These are phyloP conservation scores for Geotrichum klebahnii DNA, from an alignment of 1,139 yeast species.

Conservation along the genomic window DNA sequence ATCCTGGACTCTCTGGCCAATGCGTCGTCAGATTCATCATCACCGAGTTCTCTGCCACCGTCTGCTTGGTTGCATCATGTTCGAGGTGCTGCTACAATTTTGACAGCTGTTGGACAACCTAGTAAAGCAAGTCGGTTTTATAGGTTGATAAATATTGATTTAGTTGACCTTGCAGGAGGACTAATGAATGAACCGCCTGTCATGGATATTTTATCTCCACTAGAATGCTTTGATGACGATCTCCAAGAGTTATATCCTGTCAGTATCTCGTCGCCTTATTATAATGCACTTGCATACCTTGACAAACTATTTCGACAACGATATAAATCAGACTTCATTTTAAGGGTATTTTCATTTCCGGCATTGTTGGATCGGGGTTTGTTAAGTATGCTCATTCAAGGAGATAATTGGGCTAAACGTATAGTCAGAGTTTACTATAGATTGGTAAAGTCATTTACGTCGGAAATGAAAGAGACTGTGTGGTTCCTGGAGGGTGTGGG, in stretches of 20 bases:
- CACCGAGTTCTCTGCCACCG: slow-evolving; percentile 61
- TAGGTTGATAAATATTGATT: slow-evolving; percentile 51
- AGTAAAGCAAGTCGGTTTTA: slow-evolving; percentile 55
- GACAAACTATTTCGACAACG: slow-evolving; percentile 76
- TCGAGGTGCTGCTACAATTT: slow-evolving; percentile 91
- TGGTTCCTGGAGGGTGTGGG: slow-evolving; percentile 95
- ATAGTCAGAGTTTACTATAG: slow-evolving; percentile 86
- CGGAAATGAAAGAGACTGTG: slow-evolving; percentile 80
- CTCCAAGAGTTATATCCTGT: slow-evolving; percentile 84
- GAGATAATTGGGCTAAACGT: slow-evolving; percentile 82
- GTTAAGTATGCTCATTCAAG: slow-evolving; percentile 69
- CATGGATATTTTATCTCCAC: slow-evolving; percentile 36
- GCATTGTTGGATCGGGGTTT: slow-evolving; percentile 80
- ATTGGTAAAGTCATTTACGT: slow-evolving; percentile 71
- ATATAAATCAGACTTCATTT: slow-evolving; percentile 76
- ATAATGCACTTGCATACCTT: slow-evolving; percentile 78
- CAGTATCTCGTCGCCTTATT: slow-evolving; percentile 74
- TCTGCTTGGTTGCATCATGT: slow-evolving; percentile 97
- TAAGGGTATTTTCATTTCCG: slow-evolving; percentile 88
- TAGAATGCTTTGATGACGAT: slow-evolving; percentile 82
- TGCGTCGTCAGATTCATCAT: slow-evolving; percentile 59
- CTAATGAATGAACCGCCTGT: slow-evolving; percentile 13
- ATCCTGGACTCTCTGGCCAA: slow-evolving; percentile 93
- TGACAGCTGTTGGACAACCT: slow-evolving; percentile 91
- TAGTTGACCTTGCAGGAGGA: slow-evolving; percentile 57